Evolutionary conservation across 2,329 filamentous ascomycete species (phyloP).

Genomic region (Neophaeococcomyces aloes): DNA sequence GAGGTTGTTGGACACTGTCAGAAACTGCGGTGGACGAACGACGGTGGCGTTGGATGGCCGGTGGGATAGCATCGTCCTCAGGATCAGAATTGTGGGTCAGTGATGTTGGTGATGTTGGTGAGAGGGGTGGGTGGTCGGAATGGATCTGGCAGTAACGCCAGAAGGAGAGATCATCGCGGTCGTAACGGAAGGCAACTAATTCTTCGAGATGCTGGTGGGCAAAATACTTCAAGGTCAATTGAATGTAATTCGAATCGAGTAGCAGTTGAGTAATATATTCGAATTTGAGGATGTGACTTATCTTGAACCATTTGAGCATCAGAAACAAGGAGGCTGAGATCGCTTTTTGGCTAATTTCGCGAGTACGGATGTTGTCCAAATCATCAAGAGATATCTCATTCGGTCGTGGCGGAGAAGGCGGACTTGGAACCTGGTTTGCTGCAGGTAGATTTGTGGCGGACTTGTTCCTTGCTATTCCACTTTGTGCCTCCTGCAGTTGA

Average conservation of each 20-base stretch:
- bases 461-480: constrained; percentile 27
- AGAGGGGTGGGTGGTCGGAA: constrained; percentile 47
- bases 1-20: constrained; percentile 22
- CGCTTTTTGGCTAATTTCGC: constrained; percentile 84
- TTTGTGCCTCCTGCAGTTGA: constrained; percentile 38
- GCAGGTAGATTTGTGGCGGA: constrained; percentile 19
- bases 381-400: constrained; percentile 51
- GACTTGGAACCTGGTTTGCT: constrained; percentile 18
- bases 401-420: constrained; percentile 19
- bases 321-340: constrained; percentile 80
- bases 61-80: constrained; percentile 69
- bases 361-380: constrained; percentile 65
- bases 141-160: constrained; percentile 77
- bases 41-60: constrained; percentile 61
- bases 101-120: constrained; percentile 22
- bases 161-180: constrained; percentile 79
- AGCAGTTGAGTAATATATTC: constrained; percentile 91
- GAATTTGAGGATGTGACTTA: constrained; percentile 89
- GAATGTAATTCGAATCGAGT: constrained; percentile 89
- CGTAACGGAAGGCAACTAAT: constrained; percentile 73
- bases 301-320: constrained; percentile 91
- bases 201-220: constrained; percentile 90
- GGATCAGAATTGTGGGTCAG: constrained; percentile 15
- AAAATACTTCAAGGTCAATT: constrained; percentile 83
- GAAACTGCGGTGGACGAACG: constrained; percentile 31